Base-by-base conservation (phyloP, 345 rosid genomes). In the Xanthoceras sorbifolium region DNA sequence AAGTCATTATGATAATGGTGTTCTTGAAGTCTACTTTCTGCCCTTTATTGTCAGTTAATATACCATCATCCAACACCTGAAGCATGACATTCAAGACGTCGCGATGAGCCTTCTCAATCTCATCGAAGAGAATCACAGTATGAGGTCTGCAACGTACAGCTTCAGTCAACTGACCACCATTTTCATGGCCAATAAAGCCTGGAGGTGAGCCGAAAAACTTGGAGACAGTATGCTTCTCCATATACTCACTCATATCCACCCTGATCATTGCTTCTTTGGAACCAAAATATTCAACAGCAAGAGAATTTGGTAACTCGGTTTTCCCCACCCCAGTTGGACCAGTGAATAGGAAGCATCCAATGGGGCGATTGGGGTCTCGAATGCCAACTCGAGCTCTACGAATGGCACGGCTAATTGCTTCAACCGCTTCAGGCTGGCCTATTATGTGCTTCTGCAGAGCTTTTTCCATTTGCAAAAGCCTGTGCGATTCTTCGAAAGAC, bases 301-400 rank as follows among this genome's bases (percentile, higher is more conserved):
- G 77, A n/a, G 92, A 75, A 63, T 89, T 88, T 6, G 93, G 90
- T 3, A 87, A 84, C 75, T 89, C 92, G 0, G 93, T 86, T 70
- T 91, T 89, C 1, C 92, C 90, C 0, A 91, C 93, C 38, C 91
- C 93, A 0, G 91, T 88, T 9, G 91, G 92, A 60, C 93, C 93
- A 0, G 89, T 74, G 73, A 91, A 90, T 48, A 88, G 81, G 82
- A 91, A 88, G 74, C 93, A 88, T 9, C 91, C 90, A 0, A 91
- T 86, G 1, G 93, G 97, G 10, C 86, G 83, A 69, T 81, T 88
- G 8, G 93, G 91, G 83, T 90, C 85, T 76, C 82, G 82, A 9
- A 90, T 85, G 0, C 93, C 92, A 67, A 87, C 93, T 75, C 91
- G 82, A 26, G 91, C 93, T 63, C 92, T 86, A 12, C 89, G 88